These are phyloP conservation scores for Pseudotsuga menziesii DNA, from an alignment of 75 land plant species.

Conservation along the genomic window DNA sequence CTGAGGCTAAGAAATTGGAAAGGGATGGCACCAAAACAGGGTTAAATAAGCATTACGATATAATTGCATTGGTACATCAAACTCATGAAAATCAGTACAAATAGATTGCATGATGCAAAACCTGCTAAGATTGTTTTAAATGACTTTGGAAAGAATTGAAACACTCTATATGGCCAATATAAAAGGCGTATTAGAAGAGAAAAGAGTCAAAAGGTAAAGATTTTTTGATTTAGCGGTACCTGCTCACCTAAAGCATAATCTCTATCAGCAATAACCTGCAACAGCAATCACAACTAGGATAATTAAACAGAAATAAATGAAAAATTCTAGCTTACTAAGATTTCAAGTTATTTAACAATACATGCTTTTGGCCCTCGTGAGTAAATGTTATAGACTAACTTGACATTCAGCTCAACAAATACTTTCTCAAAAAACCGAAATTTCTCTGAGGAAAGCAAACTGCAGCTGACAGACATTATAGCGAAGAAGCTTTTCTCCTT, in stretches of 20 bases:
- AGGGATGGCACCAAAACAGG: too few relatives aligned
- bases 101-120: neutral
- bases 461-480: neutral
- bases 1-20: too few relatives aligned
- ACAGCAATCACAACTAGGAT: neutral
- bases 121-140: neutral
- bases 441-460: neutral
- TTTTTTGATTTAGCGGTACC: slow-evolving; percentile 24
- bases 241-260: slow-evolving; percentile 63
- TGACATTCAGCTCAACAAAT: neutral
- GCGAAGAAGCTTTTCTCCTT: too few relatives aligned
- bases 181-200: neutral
- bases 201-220: neutral
- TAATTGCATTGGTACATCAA: too few relatives aligned
- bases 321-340: neutral
- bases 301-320: neutral
- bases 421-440: neutral
- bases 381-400: neutral
- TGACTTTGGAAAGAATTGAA: neutral
- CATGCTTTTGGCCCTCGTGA: neutral
- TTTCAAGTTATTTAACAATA: neutral
- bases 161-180: neutral
- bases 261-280: slow-evolving; percentile 88
- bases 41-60: too few relatives aligned
- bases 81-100: neutral